These are phyloP conservation scores for Globisporangium sylvaticum DNA, from an alignment of 352 stramenopile species.

Conservation along the genomic window DNA sequence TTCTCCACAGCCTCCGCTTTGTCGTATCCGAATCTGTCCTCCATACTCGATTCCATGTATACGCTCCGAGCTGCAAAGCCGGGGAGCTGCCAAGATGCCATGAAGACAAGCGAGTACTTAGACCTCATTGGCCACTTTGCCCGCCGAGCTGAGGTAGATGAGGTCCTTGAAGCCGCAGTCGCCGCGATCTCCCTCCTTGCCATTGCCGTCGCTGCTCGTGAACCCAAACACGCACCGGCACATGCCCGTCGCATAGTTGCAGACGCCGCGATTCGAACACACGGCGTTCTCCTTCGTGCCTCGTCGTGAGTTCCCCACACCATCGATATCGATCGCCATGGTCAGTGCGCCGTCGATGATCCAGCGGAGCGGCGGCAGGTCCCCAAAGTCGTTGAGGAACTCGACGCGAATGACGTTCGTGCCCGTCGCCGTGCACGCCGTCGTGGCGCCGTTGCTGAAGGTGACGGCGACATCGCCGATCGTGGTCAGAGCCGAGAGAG, in stretches of 20 bases:
- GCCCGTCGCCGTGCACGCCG: conserved; percentile 38
- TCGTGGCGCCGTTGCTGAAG: conserved; percentile 29
- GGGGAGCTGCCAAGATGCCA: too few relatives aligned
- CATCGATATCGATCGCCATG: conserved; percentile 46
- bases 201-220: conserved; percentile 74
- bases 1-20: too few relatives aligned
- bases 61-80: too few relatives aligned
- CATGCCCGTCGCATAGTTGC: conserved; percentile 40
- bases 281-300: conserved; percentile 66
- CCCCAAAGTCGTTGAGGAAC: conserved; percentile 64
- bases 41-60: too few relatives aligned
- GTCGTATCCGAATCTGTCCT: too few relatives aligned
- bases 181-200: conserved; percentile 76
- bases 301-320: conserved; percentile 31
- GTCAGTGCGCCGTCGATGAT: conserved; percentile 57
- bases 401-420: conserved; percentile 63
- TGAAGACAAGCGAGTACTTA: background rate
- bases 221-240: conserved; percentile 75
- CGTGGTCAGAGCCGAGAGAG: conserved; percentile 39
- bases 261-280: conserved; percentile 60
- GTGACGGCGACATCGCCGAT: conserved; percentile 45
- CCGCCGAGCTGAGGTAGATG: conserved; percentile 68
- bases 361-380: conserved; percentile 57
- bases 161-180: conserved; percentile 89
- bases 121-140: conserved; percentile 50